A percentile compares a stretch with the other conserved stretches of the same genome.
Evolutionary conservation across 805 yeast genomes (phyloP).

Genomic region (Hanseniaspora taiwanica): DNA sequence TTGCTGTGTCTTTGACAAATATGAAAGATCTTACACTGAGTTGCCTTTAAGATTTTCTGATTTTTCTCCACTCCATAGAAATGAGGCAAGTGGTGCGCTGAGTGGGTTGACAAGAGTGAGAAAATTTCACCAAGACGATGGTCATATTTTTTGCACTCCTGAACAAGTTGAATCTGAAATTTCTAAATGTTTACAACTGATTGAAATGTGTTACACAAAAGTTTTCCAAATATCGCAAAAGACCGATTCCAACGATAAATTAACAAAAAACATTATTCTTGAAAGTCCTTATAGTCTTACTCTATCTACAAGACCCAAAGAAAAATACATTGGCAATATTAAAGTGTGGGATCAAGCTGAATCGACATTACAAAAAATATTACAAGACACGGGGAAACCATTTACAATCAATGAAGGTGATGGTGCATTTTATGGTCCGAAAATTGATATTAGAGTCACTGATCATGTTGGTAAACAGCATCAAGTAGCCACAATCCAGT

Average conservation of each 20-base stretch:
- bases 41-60: conserved; percentile 78
- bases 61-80: conserved; percentile 84
- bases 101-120: conserved; percentile 88
- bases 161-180: conserved; percentile 72
- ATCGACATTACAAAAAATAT: conserved; percentile 40
- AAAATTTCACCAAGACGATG: conserved; percentile 95
- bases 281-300: conserved; percentile 36
- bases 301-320: conserved; percentile 76
- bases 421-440: conserved; percentile 95
- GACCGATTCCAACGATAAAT: conserved; percentile 27
- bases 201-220: conserved; percentile 59
- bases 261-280: too few species aligned
- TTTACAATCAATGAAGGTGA: conserved; percentile 84
- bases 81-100: conserved; percentile 89
- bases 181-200: conserved; percentile 50
- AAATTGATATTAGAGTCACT: conserved; percentile 71
- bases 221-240: conserved; percentile 30
- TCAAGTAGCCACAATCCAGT: conserved; percentile 90
- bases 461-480: conserved; percentile 74
- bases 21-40: conserved; percentile 73
- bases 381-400: conserved; percentile 37
- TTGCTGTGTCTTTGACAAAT: conserved; percentile 65
- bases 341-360: conserved; percentile 82
- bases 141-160: conserved; percentile 82
- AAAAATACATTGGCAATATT: conserved; percentile 61